A percentile compares a stretch with the other conserved stretches of the same genome.
Evolutionary conservation across 2,329 filamentous ascomycete genomes (phyloP).

Genomic region (Dothidotthia symphoricarpi): DNA sequence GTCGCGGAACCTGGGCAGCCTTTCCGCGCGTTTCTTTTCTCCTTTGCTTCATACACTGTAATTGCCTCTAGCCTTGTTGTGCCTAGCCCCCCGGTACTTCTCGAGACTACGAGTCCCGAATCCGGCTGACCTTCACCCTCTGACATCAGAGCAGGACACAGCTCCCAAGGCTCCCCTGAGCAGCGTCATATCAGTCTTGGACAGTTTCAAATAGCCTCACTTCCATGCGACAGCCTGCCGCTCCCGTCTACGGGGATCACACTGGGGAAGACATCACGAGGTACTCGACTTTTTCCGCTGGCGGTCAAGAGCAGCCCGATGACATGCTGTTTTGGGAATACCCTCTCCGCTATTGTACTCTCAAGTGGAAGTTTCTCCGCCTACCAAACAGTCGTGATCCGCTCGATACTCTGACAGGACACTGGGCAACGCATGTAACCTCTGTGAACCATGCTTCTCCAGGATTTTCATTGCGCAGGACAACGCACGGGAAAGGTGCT

Average conservation of each 20-base stretch:
- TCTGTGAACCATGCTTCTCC: slow-evolving; percentile 26
- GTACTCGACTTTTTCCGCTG: slow-evolving; percentile 28
- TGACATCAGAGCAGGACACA: neutral
- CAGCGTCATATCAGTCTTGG: too few species aligned
- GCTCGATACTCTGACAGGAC: slow-evolving; percentile 3
- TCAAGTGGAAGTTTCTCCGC: slow-evolving; percentile 14
- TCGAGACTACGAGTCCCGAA: neutral
- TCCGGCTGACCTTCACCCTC: neutral
- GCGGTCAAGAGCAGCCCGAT: slow-evolving; percentile 24
- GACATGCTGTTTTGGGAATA: slow-evolving; percentile 30
- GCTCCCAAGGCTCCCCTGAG: neutral
- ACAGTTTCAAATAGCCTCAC: slow-evolving; percentile 8
- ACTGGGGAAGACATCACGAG: slow-evolving; percentile 26
- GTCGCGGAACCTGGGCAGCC: slow-evolving; percentile 14
- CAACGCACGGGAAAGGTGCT: slow-evolving; percentile 17
- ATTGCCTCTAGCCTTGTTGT: slow-evolving; percentile 14
- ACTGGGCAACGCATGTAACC: slow-evolving; percentile 10
- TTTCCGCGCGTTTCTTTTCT: slow-evolving; percentile 19
- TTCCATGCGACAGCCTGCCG: neutral
- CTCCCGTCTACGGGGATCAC: slow-evolving; percentile 1
- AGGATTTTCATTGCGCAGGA: slow-evolving; percentile 23
- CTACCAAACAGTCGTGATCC: slow-evolving; percentile 8
- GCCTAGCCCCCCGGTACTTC: neutral
- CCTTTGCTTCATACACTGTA: slow-evolving; percentile 16
- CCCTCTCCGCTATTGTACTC: slow-evolving; percentile 19